phyloP scores from a whole-genome alignment of 2,329 filamentous ascomycete genomes.

The Cladophialophora exuberans region DNA sequence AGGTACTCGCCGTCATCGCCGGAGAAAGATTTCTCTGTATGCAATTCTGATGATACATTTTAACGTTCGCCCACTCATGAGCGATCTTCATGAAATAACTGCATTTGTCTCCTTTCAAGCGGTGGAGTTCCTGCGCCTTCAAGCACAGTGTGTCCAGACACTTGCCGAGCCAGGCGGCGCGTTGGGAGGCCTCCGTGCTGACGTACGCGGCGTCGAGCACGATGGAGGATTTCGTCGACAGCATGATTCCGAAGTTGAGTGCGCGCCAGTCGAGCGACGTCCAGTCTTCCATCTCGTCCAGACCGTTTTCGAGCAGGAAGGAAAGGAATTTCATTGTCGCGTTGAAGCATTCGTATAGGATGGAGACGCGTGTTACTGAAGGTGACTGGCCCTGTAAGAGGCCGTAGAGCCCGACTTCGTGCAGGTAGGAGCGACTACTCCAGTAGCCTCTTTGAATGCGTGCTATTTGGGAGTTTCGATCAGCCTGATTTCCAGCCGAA shows the following conservation, averaged over 20 bases:
- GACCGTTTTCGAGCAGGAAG: constrained; percentile 6
- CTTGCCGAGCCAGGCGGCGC: constrained; percentile 21
- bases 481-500: background rate
- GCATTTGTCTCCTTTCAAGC: constrained; percentile 3
- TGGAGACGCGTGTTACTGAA: constrained; percentile 14
- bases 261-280: constrained; percentile 19
- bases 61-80: constrained; percentile 19
- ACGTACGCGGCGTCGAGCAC: constrained; percentile 20
- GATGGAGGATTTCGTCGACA: constrained; percentile 22
- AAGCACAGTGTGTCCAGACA: constrained; percentile 23
- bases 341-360: constrained; percentile 24
- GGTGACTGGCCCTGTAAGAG: constrained; percentile 19
- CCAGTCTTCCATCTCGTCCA: constrained; percentile 23
- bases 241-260: constrained; percentile 21
- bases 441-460: constrained; percentile 4
- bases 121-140: constrained; percentile 14
- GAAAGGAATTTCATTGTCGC: constrained; percentile 17
- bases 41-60: constrained; percentile 21
- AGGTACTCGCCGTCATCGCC: background rate
- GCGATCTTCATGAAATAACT: constrained; percentile 17
- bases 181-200: constrained; percentile 15
- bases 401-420: constrained; percentile 26
- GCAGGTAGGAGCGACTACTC: constrained; percentile 13
- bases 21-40: constrained; percentile 9
- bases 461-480: background rate